A percentile compares a stretch with the other conserved stretches of the same genome.
phyloP scores from a whole-genome alignment of 306 rosid species.

The Spatholobus suberectus region DNA sequence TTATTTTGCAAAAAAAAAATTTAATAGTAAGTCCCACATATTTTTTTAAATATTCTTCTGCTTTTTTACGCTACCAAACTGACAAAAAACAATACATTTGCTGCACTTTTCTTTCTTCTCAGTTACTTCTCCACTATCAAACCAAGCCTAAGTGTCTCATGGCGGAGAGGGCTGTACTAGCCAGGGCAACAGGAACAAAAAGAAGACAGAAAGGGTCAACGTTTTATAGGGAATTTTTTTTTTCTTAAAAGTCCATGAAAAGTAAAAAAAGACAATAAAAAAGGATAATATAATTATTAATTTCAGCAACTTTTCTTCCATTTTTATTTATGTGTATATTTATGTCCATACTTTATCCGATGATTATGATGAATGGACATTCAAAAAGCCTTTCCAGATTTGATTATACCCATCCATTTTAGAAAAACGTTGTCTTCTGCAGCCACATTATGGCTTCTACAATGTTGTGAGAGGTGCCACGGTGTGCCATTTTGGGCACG shows the following conservation, averaged over 20 bases:
- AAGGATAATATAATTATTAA: not conserved
- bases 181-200: constrained; percentile 17
- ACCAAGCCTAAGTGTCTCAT: not conserved
- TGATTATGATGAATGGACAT: constrained; percentile 28
- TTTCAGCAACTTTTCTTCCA: constrained; percentile 21
- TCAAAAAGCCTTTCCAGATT: constrained; percentile 30
- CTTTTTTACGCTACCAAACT: too few relatives aligned
- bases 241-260: not conserved
- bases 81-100: too few relatives aligned
- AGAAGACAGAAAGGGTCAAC: constrained; percentile 9
- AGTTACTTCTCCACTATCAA: too few relatives aligned
- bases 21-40: too few relatives aligned
- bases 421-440: constrained; percentile 46
- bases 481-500: constrained; percentile 44
- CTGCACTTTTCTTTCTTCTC: too few relatives aligned
- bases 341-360: constrained; percentile 34
- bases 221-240: not conserved
- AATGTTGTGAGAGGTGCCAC: constrained; percentile 49
- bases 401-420: constrained; percentile 44
- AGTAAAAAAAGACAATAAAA: not conserved
- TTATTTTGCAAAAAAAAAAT: too few relatives aligned
- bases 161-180: not conserved
- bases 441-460: constrained; percentile 52
- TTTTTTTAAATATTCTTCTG: too few relatives aligned
- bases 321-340: not conserved